Base-by-base conservation (phyloP, 129 eudicot genomes). In the Lonicera japonica region DNA sequence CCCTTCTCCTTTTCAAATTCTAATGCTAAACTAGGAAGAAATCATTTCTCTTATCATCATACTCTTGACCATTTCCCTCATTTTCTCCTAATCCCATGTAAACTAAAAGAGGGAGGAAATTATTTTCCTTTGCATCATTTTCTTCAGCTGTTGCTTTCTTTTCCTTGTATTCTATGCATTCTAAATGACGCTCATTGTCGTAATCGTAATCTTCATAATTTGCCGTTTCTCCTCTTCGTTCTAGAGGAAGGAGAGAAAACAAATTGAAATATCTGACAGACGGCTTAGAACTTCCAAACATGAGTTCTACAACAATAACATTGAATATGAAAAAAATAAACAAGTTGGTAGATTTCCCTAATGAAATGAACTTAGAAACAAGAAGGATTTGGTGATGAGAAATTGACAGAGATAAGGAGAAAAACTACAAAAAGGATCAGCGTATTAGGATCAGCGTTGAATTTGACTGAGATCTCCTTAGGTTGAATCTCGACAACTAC, bases 271-370 rank as follows among this genome's bases (percentile, higher is more conserved):
- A 41, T 8, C 6, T 5, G 23, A 18, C 46, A 21, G 67, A 22
- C 9, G 39, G 34, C 41, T 45, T 62, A 43, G 56, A 23, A 62
- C 39, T 24, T 1, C 41, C 14, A 36, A 23, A 29, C 19, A 5
- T 0, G 29, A 62, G 20, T 20, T 20, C 41, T 21, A 62, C 4
- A 47, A 62, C 9, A 7, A 62, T 22, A 17, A 10, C 18, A 39
- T 12, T 52, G 34, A 34, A 34, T 0, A 19, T 23, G 21, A 54
- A 21, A 1, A 40, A 19, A 15, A 54, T n/a, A 39, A 40, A 25
- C 29, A 54, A 1, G 60, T 41, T 21, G 50, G 24, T 54, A 40
- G 71, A 43, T 54, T 55, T 66, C 15, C 10, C 63, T 1, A 45
- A 11, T 12, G 25, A 13, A 16, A 23, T 22, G 14, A 45, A 13